Evolutionary conservation across 2,329 filamentous ascomycete species (phyloP).

Genomic region (Diaporthe amygdali): DNA sequence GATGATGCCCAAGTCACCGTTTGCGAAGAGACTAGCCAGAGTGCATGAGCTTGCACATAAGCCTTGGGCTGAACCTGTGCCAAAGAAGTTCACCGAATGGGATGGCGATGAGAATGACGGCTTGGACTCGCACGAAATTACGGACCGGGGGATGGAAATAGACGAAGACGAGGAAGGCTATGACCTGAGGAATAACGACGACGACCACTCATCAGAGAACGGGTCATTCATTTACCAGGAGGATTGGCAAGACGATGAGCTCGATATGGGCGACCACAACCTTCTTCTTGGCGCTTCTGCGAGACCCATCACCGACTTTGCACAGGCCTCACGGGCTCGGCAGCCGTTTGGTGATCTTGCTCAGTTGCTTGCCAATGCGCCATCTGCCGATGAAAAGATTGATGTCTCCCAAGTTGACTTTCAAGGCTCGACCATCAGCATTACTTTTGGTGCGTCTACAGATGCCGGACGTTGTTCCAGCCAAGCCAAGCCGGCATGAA

Average conservation of each 20-base stretch:
- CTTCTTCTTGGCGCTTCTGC: not conserved
- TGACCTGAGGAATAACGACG: not conserved
- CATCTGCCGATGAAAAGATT: not conserved
- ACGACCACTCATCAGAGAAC: not conserved
- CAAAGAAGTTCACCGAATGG: not conserved
- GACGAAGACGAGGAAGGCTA: conserved; percentile 6
- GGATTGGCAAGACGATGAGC: not conserved
- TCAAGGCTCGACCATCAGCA: not conserved
- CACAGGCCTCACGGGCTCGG: not conserved
- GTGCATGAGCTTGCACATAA: not conserved
- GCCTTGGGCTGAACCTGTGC: not conserved
- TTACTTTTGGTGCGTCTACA: not conserved
- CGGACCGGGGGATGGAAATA: not conserved
- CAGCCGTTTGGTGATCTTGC: not conserved
- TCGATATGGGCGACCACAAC: not conserved
- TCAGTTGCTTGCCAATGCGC: not conserved
- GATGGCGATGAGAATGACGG: not conserved
- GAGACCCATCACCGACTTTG: not conserved
- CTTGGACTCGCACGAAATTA: not conserved
- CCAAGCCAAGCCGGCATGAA: not conserved
- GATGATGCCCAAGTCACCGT: not conserved
- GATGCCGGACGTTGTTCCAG: not conserved
- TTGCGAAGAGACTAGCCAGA: not conserved
- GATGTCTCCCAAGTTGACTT: conserved; percentile 1
- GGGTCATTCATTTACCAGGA: not conserved